Percentiles rank a stretch among this genome's conserved stretches.
Conservation (phyloP, 805 yeast species). For the Schwanniomyces polymorphus region DNA sequence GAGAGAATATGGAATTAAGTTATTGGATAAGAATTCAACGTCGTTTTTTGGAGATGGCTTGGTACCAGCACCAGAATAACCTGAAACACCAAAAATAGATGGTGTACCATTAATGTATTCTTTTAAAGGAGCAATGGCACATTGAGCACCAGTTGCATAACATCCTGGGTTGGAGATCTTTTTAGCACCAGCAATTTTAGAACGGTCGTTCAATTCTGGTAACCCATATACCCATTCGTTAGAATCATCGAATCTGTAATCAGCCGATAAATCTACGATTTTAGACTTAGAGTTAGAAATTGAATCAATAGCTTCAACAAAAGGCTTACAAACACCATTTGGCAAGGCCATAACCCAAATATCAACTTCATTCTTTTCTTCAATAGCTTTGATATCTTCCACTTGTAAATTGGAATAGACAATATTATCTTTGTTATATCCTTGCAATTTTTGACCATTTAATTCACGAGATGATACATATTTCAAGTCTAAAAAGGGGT, state of each 20-base stretch:
- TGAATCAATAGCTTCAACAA: constrained; percentile 75
- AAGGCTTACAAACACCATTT: constrained; percentile 92
- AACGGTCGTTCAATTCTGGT: constrained; percentile 84
- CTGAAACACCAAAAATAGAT: constrained; percentile 90
- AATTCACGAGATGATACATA: constrained; percentile 97
- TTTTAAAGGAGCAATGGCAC: constrained; percentile 81
- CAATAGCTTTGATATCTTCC: constrained; percentile 81
- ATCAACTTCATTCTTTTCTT: constrained; percentile 76
- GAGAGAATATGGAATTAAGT: constrained; percentile 90
- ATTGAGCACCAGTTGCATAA: constrained; percentile 97
- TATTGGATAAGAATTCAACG: constrained; percentile 67
- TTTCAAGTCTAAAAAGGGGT: constrained; percentile 82
- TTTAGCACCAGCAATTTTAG: constrained; percentile 62
- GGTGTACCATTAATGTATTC: constrained; percentile 72
- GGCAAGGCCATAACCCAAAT: constrained; percentile 99
- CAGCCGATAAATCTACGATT: constrained; percentile 92
- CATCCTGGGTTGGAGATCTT: constrained; percentile 97
- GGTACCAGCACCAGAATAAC: constrained; percentile 99
- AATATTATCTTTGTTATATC: constrained; percentile 80
- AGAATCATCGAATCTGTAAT: constrained; percentile 87
- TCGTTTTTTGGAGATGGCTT: constrained; percentile 98
- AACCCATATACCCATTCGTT: constrained; percentile 93
- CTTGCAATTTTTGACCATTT: constrained; percentile 80
- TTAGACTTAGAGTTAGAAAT: constrained; percentile 68
- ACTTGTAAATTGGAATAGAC: constrained; percentile 82